Evolutionary conservation across 1,284 basidiomycete species (phyloP), one percentile per base, ranked within the genome.

Genomic region (Boletus semigastroideus): DNA sequence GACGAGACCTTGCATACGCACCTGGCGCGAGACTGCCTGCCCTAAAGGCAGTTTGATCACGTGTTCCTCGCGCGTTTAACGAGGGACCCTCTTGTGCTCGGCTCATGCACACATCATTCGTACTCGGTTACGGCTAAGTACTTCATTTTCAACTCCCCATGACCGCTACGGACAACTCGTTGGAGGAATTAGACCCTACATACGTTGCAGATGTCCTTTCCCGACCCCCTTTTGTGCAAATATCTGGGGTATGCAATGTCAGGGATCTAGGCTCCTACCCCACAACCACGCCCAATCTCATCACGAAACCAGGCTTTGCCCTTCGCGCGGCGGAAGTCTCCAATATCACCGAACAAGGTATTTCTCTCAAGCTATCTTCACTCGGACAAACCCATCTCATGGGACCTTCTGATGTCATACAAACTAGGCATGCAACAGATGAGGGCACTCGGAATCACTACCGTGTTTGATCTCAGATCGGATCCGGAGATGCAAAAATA

Each of bases 401-500:
- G n/a, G 8, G 11, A 40, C 27, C 10, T 37, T 46, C 51, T 54
- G n/a, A 63, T 41, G 11, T 19, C 20, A 16, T 31, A 19, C 13
- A 27, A 19, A 5, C 39, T 52, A 88, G 88, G 88, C 49, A 79
- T 78, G 59, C 66, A 65, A 22, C 76, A 78, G 56, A 65, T 90
- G 46, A 77, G 65, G 58, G 71, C 76, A 16, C 74, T 90, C n/a
- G 84, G 84, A 6, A 76, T 90, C 53, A 74, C 76, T 4, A 82
- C 73, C 52, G 75, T 88, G 44, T 90, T 83, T 61, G 87, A 90
- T 71, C 72, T 90, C 45, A 79, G 88, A 59, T 90, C 87, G 8
- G 85, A 90, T 61, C 83, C 80, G 2, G 88, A 90, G 71, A 87
- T 90, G 60, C 72, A 72, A 59, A 87, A 87, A 66, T 90, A 87